Evolutionary conservation across 495 filamentous ascomycete species (phyloP), one percentile per base, ranked within the genome.

Genomic region (Penicillium atrosanguineum): DNA sequence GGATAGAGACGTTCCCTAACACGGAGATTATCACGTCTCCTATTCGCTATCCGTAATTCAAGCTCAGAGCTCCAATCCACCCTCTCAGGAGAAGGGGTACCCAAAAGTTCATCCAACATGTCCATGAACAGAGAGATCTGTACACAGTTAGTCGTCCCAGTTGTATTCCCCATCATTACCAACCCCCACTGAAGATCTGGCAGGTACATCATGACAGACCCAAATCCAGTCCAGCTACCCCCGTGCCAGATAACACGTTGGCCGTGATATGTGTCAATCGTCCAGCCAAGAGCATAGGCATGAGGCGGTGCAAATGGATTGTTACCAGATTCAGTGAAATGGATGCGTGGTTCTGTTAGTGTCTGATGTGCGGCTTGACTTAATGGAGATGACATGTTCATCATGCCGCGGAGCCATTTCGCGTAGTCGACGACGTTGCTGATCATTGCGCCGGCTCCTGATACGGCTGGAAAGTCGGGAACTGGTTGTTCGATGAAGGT

Each of bases 41-140:
- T 38, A 69, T 4, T 7, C 26, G 4, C 26, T 28, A 28, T 28
- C 4, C 56, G 4, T 48, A 58, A 37, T 61, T 38, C 8, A 63
- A 57, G 9, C 73, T 57, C 0, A 19, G 9, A 7, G 26, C 26
- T 28, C 26, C 26, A 28, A 28, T 28, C 26, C 4, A 28, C 7
- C 26, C 26, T 28, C 7, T 42, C 16, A 19, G 2, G 12, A 7
- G 9, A 4, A 4, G 40, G 40, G 7, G 40, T 42, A 7, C 57
- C 68, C 19, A 79, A 47, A 46, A 64, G 67, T 14, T 73, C 67
- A 48, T 79, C 65, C 7, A 80, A 50, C n/a, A 80, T 56, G 46
- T 70, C 54, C 56, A 62, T 74, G 18, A 67, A 57, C 16, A 79
- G 40, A 16, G 60, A 62, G n/a, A 46, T 21, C 18, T 69, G 61